A percentile compares a stretch with the other conserved stretches of the same genome.
These are phyloP conservation scores for Williopsis jadinii DNA, from an alignment of 1,139 yeast species.

Conservation along the genomic window DNA sequence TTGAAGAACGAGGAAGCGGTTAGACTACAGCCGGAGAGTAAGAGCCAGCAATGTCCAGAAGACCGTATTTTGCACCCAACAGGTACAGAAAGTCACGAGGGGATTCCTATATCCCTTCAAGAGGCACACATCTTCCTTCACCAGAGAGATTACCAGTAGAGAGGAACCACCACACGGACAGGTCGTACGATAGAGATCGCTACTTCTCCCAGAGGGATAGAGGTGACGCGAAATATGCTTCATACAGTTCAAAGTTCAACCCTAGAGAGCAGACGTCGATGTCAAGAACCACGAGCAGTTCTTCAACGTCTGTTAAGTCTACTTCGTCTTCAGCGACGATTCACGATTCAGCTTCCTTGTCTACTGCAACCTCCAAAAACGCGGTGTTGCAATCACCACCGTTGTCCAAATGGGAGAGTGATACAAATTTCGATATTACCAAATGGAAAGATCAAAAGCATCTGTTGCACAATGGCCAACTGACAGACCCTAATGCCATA, in stretches of 20 bases:
- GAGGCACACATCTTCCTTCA: background rate
- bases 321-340: too few species aligned
- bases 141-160: background rate
- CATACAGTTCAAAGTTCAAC: too few species aligned
- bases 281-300: background rate
- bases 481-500: constrained; percentile 1
- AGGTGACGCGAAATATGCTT: background rate
- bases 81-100: background rate
- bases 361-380: too few species aligned
- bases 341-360: too few species aligned
- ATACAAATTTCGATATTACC: background rate
- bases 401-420: background rate
- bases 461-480: constrained; percentile 7
- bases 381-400: background rate
- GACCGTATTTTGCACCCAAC: constrained; percentile 1
- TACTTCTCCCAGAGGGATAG: background rate
- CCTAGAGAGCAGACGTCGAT: too few species aligned
- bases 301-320: background rate
- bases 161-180: background rate
- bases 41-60: too few species aligned
- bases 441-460: constrained; percentile 8
- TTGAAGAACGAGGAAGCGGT: too few species aligned
- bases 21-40: too few species aligned
- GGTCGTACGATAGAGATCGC: constrained; percentile 1
- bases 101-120: constrained; percentile 1